Conservation (phyloP, 306 rosid species). For the Luffa aegyptiaca region DNA sequence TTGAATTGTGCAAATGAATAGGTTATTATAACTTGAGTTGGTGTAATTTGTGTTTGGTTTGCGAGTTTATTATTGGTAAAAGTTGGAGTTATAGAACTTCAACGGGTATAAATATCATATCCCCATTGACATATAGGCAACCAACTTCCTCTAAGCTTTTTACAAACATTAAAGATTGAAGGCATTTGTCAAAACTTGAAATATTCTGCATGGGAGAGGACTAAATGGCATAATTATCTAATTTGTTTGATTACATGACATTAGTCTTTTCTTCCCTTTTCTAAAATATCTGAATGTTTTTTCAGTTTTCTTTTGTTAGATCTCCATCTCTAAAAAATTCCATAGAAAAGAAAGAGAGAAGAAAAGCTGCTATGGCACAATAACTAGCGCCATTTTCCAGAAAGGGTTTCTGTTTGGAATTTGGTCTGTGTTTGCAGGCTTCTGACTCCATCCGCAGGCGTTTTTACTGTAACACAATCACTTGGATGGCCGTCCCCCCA, state of each 20-base stretch:
- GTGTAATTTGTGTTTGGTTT: neutral
- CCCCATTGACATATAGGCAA: neutral
- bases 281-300: neutral
- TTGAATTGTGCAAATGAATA: neutral
- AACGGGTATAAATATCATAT: neutral
- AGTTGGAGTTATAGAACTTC: neutral
- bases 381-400: neutral
- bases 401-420: slow-evolving; percentile 7
- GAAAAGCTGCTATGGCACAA: neutral
- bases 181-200: neutral
- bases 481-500: slow-evolving; percentile 2
- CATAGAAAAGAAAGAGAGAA: neutral
- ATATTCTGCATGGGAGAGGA: neutral
- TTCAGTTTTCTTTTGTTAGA: neutral
- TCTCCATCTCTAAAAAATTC: neutral
- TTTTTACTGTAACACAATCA: neutral
- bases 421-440: slow-evolving; percentile 10
- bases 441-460: slow-evolving; percentile 9
- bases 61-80: neutral
- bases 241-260: neutral
- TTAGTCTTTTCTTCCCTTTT: neutral
- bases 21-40: neutral
- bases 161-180: neutral
- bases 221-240: neutral
- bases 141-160: neutral